phyloP scores from a whole-genome alignment of 169 alveolate species.

The Plasmodium adleri region DNA sequence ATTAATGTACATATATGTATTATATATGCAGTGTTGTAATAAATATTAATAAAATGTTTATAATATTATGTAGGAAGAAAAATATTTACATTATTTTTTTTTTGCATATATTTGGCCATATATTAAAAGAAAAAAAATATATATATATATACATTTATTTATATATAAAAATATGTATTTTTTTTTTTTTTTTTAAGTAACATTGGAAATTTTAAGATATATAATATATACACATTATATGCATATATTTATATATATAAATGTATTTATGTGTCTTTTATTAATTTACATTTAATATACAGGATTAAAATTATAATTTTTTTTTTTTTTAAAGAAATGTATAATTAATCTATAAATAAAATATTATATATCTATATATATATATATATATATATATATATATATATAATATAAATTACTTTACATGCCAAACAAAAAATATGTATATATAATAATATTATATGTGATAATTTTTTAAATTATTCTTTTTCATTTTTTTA shows the following conservation, averaged over 20 bases:
- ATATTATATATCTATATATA: conserved; percentile 7
- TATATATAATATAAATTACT: conserved; percentile 4
- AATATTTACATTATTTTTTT: background rate
- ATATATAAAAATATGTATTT: conserved; percentile 8
- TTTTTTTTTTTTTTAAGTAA: conserved; percentile 34
- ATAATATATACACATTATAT: background rate
- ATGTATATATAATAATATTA: conserved; percentile 8
- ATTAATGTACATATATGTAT: conserved; percentile 2
- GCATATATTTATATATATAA: too few relatives aligned
- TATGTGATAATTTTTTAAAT: conserved; percentile 9
- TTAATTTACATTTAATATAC: conserved; percentile 11
- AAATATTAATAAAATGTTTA: conserved; percentile 20
- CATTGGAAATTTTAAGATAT: conserved; percentile 21
- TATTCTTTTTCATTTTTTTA: conserved; percentile 13
- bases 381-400: conserved; percentile 2
- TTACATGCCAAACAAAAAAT: background rate
- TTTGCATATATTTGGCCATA: conserved; percentile 10
- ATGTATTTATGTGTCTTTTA: conserved; percentile 28
- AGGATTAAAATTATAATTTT: conserved; percentile 14
- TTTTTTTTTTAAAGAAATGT: conserved; percentile 27
- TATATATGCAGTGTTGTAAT: conserved; percentile 11
- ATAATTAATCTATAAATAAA: conserved; percentile 10
- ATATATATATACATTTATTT: conserved; percentile 24
- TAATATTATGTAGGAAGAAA: background rate
- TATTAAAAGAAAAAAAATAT: background rate